Conservation (phyloP, 2,329 filamentous ascomycete species). For the Nothophoma quercina region DNA sequence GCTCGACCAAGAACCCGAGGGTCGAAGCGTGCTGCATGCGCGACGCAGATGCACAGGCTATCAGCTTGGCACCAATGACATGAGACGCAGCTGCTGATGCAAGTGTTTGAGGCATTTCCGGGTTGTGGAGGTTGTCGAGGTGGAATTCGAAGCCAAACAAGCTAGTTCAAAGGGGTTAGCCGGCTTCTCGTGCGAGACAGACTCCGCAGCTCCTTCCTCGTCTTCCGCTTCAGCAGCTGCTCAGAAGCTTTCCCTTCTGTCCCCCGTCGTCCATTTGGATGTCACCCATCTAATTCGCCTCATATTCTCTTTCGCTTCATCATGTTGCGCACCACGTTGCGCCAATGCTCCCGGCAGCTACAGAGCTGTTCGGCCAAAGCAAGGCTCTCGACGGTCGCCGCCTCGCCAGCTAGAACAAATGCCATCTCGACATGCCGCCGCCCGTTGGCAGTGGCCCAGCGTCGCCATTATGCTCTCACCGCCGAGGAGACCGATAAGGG, state of each 20-base stretch:
- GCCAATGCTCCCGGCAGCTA: conserved; percentile 71
- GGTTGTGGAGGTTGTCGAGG: conserved; percentile 2
- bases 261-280: conserved; percentile 39
- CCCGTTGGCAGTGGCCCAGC: conserved; percentile 56
- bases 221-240: conserved; percentile 15
- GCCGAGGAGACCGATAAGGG: conserved; percentile 66
- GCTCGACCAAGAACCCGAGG: conserved; percentile 1
- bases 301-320: conserved; percentile 45
- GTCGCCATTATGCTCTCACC: conserved; percentile 65
- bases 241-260: conserved; percentile 30
- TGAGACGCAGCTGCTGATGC: conserved; percentile 9
- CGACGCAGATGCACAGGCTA: not conserved
- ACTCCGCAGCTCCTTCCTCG: conserved; percentile 14
- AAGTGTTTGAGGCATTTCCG: conserved; percentile 29
- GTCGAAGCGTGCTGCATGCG: conserved; percentile 8
- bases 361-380: conserved; percentile 60
- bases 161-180: conserved; percentile 19
- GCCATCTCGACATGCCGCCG: conserved; percentile 58
- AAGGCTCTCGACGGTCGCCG: conserved; percentile 52
- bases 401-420: conserved; percentile 45
- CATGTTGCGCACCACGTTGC: conserved; percentile 77
- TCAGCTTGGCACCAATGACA: conserved; percentile 8
- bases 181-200: conserved; percentile 17
- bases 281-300: conserved; percentile 32
- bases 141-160: conserved; percentile 7